Percentiles rank a stretch among this genome's conserved stretches.
Evolutionary conservation across 2,329 filamentous ascomycete genomes (phyloP).

Genomic region (Botrytis sinoallii): DNA sequence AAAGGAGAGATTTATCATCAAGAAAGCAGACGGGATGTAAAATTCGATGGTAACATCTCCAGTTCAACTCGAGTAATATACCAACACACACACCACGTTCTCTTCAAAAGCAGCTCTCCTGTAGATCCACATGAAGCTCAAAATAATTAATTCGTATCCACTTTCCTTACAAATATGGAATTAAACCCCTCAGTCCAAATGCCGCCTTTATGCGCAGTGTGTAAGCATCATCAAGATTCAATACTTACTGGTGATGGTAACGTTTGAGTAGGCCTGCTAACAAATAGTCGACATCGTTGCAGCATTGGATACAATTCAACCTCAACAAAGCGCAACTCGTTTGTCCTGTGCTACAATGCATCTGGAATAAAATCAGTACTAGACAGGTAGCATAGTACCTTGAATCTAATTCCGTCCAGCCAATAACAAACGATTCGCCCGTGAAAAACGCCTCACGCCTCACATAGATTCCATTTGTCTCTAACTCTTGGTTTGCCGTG

Average conservation of each 20-base stretch:
- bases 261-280: background rate
- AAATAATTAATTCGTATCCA: background rate
- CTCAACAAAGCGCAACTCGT: slow-evolving; percentile 4
- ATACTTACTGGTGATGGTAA: no score
- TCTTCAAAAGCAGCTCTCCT: background rate
- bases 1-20: background rate
- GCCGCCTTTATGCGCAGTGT: background rate
- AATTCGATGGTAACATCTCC: background rate
- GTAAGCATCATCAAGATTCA: background rate
- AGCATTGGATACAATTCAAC: background rate
- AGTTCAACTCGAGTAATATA: background rate
- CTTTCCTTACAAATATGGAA: background rate
- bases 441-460: background rate
- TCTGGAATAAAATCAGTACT: background rate
- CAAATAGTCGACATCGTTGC: background rate
- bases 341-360: background rate
- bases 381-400: background rate
- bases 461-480: background rate
- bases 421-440: background rate
- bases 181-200: background rate
- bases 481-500: background rate
- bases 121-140: background rate
- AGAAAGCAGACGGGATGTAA: background rate
- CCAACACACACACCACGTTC: background rate
- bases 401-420: background rate